Evolutionary conservation across 495 filamentous ascomycete genomes (phyloP).

Genomic region (Aspergillus cavernicola): DNA sequence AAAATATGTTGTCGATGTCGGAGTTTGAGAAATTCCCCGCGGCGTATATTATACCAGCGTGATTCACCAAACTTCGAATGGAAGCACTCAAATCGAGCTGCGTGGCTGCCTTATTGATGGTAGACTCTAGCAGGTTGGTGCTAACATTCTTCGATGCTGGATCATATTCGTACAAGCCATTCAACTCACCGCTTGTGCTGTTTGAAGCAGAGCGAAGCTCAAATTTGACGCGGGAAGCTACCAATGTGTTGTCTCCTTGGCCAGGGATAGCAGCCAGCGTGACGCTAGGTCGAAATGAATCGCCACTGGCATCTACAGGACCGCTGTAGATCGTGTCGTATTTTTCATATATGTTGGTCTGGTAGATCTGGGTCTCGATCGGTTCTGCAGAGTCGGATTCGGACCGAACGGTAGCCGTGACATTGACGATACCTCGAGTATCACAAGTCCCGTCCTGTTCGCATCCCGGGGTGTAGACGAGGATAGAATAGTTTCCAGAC

Average conservation of each 20-base stretch:
- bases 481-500: conserved; percentile 83
- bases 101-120: conserved; percentile 68
- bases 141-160: conserved; percentile 53
- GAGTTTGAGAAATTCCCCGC: conserved; percentile 79
- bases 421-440: conserved; percentile 70
- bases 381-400: conserved; percentile 39
- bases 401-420: conserved; percentile 66
- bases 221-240: conserved; percentile 83
- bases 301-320: conserved; percentile 69
- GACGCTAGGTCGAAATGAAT: conserved; percentile 73
- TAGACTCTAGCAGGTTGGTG: conserved; percentile 64
- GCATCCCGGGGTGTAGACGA: conserved; percentile 89
- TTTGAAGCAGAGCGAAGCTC: conserved; percentile 57
- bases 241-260: conserved; percentile 69
- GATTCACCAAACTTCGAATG: conserved; percentile 58
- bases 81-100: conserved; percentile 60
- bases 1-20: conserved; percentile 68
- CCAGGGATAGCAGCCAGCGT: conserved; percentile 67
- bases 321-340: conserved; percentile 88
- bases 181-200: conserved; percentile 56
- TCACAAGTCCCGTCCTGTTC: conserved; percentile 70
- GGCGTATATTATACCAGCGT: conserved; percentile 62
- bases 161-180: conserved; percentile 88
- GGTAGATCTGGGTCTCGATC: conserved; percentile 55
- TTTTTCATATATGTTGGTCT: conserved; percentile 93